Conservation (phyloP, 768 basidiomycete species). For the Boletus reticulatus region DNA sequence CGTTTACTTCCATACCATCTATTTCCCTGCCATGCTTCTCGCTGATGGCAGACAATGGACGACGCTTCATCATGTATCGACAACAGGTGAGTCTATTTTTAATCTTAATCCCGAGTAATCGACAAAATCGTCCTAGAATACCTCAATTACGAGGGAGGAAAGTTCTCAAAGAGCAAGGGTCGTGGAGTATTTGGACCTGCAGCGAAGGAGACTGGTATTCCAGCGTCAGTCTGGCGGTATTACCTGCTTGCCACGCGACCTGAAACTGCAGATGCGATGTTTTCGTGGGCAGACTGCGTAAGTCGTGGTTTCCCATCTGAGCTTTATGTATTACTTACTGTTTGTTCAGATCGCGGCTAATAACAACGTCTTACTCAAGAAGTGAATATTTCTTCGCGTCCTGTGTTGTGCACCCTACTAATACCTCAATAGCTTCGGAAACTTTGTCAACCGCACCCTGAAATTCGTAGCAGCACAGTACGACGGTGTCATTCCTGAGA, state of each 20-base stretch:
- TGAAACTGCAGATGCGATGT: slow-evolving; percentile 92
- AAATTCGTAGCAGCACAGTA: slow-evolving; percentile 92
- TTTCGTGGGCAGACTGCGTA: slow-evolving; percentile 95
- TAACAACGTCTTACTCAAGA: slow-evolving; percentile 92
- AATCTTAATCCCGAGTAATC: background rate
- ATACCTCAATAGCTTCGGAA: slow-evolving; percentile 69
- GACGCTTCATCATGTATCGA: slow-evolving; percentile 88
- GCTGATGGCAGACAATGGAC: slow-evolving; percentile 94
- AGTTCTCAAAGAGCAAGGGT: slow-evolving; percentile 97
- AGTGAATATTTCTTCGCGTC: slow-evolving; percentile 45
- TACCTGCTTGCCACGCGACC: slow-evolving; percentile 91
- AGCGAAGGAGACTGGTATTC: slow-evolving; percentile 90
- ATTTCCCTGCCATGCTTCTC: slow-evolving; percentile 87
- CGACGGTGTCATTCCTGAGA: slow-evolving; percentile 75
- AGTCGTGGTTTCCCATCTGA: slow-evolving; percentile 25
- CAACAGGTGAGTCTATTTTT: slow-evolving; percentile 66
- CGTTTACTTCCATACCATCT: slow-evolving; percentile 97
- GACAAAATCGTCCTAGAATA: slow-evolving; percentile 61
- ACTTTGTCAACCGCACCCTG: slow-evolving; percentile 92
- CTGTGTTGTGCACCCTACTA: background rate
- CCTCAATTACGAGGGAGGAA: slow-evolving; percentile 96
- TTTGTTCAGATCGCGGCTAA: slow-evolving; percentile 74
- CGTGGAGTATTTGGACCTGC: slow-evolving; percentile 96
- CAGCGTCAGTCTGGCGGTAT: slow-evolving; percentile 95
- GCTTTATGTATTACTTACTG: background rate